Percentiles rank a stretch among this genome's conserved stretches.
phyloP scores from a whole-genome alignment of 352 stramenopile species.

The Globisporangium uncinulatum region DNA sequence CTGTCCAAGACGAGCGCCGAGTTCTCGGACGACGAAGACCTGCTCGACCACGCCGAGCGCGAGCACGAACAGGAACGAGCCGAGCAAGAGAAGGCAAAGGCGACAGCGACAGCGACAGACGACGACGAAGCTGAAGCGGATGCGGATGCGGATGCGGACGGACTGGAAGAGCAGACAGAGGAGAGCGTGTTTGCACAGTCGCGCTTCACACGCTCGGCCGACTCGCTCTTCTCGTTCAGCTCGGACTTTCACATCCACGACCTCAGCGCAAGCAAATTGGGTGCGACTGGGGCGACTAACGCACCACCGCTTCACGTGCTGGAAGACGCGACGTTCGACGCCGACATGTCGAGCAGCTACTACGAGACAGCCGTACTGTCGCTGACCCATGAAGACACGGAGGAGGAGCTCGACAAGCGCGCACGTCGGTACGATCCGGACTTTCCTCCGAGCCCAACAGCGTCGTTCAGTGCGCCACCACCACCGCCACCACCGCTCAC shows the following conservation, averaged over 20 bases:
- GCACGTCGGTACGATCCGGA: constrained; percentile 28
- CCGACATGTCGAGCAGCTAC: constrained; percentile 23
- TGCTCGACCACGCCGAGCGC: constrained; percentile 13
- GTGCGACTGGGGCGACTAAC: not conserved
- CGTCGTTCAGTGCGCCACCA: not conserved
- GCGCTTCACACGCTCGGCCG: constrained; percentile 40
- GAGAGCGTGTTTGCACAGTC: constrained; percentile 52
- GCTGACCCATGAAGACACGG: constrained; percentile 24
- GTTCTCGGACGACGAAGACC: constrained; percentile 23
- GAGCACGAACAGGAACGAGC: constrained; percentile 17
- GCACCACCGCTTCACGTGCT: not conserved
- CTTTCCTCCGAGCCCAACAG: not conserved
- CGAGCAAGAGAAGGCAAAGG: constrained; percentile 7
- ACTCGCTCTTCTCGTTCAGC: constrained; percentile 24
- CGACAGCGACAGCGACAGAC: constrained; percentile 7
- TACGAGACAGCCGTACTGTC: constrained; percentile 21
- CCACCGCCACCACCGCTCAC: not conserved
- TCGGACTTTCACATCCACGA: constrained; percentile 25
- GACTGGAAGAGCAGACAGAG: constrained; percentile 47
- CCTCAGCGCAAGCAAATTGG: constrained; percentile 4
- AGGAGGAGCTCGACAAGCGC: constrained; percentile 32
- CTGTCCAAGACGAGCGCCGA: constrained; percentile 12
- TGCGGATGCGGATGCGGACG: constrained; percentile 17
- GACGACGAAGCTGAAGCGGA: constrained; percentile 1
- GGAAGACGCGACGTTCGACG: constrained; percentile 12